phyloP scores from a whole-genome alignment of 2,329 filamentous ascomycete genomes.

The Dactylellina leptospora region DNA sequence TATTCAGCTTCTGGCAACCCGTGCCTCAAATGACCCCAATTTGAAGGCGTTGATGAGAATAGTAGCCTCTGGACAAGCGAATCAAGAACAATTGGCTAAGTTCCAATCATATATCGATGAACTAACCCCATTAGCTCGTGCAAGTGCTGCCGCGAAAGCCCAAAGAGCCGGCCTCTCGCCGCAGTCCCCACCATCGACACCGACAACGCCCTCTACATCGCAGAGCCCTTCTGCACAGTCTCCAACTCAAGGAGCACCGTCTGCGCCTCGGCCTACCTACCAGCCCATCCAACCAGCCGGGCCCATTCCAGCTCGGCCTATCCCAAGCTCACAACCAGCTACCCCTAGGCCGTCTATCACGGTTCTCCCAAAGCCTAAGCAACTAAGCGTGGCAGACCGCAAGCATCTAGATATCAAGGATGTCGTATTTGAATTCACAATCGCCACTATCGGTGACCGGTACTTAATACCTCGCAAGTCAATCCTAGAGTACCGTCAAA shows the following conservation, averaged over 20 bases:
- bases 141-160: constrained; percentile 51
- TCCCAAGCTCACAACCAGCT: constrained; percentile 25
- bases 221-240: constrained; percentile 19
- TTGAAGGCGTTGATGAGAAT: constrained; percentile 83
- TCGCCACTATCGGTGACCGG: constrained; percentile 69
- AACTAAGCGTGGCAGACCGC: constrained; percentile 58
- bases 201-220: constrained; percentile 34
- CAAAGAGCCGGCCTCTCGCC: constrained; percentile 44
- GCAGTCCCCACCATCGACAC: constrained; percentile 22
- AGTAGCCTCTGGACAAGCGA: constrained; percentile 78
- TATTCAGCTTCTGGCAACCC: constrained; percentile 79
- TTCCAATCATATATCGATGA: constrained; percentile 85
- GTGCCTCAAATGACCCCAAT: constrained; percentile 75
- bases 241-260: constrained; percentile 25
- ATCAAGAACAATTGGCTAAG: constrained; percentile 73
- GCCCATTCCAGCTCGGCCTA: constrained; percentile 30
- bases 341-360: constrained; percentile 35
- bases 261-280: constrained; percentile 29
- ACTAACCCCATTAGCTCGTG: constrained; percentile 65
- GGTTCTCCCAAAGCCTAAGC: constrained; percentile 50
- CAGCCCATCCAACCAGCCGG: constrained; percentile 52
- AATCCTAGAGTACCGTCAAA: constrained; percentile 72
- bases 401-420: constrained; percentile 71
- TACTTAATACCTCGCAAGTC: constrained; percentile 82
- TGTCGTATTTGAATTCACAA: constrained; percentile 74